Evolutionary conservation across 192 early-diverging fungal genomes (phyloP), one percentile per base, ranked within the genome.

Genomic region (Podila epicladia): DNA sequence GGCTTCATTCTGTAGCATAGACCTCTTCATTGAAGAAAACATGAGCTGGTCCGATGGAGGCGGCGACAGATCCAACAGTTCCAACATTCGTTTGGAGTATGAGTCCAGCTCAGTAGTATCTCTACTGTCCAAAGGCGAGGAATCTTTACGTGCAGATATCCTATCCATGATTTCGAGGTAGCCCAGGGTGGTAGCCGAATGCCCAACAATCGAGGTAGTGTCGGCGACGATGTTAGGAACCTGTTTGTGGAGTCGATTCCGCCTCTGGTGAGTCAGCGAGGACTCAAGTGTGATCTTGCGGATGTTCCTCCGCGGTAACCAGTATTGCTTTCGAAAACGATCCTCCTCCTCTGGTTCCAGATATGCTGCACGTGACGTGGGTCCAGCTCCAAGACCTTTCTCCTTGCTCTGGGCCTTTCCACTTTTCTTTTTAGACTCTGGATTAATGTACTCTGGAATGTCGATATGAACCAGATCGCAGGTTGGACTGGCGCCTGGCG

Each of bases 391-490:
- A 17, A 19, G 19, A 35, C 51, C 9, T n/a, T 67, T 58, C 3
- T 28, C 50, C 65, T 5, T 71, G 64, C 29, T 85, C 82, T 51
- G 11, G 6, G 2, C 41, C 20, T 61, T 84, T 76, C 37, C 74
- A 58, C 3, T 63, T 45, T 45, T 88, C 80, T n/a, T 70, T 53
- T 38, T 31, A 67, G 22, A 33, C 53, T 24, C 63, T n/a, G 75
- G 73, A 22, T 73, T 72, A 7, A 65, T 53, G 64, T 86, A 90
- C 19, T 69, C 65, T 0, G 85, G 83, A 26, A 94, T 91, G 20
- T 75, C 74, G 20, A 94, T 61, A 35, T 74, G 62, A 64, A 86
- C 69, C 20, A 87, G 74, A n/a, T 84, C 82, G 41, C 85, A 87
- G 0, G 71, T 72, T 8, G 93, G 93, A 26, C 49, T 41, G 3